phyloP scores from a whole-genome alignment of 192 early-diverging fungal species.

The Rhizophagus clarus region DNA sequence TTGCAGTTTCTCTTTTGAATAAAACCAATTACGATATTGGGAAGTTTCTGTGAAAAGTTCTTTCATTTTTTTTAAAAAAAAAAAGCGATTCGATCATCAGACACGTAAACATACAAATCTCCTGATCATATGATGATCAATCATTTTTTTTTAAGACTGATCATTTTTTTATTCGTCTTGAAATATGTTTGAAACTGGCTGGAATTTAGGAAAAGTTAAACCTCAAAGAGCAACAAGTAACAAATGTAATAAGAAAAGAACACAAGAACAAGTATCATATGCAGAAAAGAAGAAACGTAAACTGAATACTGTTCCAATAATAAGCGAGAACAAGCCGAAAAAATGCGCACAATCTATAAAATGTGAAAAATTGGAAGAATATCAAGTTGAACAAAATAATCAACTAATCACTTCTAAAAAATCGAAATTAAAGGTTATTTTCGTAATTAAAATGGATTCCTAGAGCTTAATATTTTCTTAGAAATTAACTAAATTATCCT shows the following conservation, averaged over 20 bases:
- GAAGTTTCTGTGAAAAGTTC: conserved; percentile 69
- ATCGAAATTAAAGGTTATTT: background rate
- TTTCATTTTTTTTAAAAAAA: conserved; percentile 22
- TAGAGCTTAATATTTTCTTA: background rate
- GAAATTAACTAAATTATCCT: background rate
- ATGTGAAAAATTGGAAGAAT: background rate
- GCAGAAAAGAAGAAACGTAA: background rate
- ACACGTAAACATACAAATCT: too few relatives aligned
- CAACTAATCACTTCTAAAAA: background rate
- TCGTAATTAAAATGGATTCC: background rate
- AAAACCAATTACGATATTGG: conserved; percentile 77
- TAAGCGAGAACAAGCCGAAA: background rate
- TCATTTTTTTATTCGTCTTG: too few relatives aligned
- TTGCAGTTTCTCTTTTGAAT: conserved; percentile 54
- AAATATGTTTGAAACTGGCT: background rate
- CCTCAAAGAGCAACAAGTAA: background rate
- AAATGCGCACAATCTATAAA: background rate
- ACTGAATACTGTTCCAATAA: background rate
- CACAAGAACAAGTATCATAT: background rate
- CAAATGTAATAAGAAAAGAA: background rate
- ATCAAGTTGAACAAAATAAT: background rate
- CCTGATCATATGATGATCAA: too few relatives aligned
- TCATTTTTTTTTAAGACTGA: too few relatives aligned
- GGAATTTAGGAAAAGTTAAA: background rate
- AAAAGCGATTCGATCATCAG: too few relatives aligned